Conservation (phyloP, 495 filamentous ascomycete species). For the Talaromyces adpressus region DNA sequence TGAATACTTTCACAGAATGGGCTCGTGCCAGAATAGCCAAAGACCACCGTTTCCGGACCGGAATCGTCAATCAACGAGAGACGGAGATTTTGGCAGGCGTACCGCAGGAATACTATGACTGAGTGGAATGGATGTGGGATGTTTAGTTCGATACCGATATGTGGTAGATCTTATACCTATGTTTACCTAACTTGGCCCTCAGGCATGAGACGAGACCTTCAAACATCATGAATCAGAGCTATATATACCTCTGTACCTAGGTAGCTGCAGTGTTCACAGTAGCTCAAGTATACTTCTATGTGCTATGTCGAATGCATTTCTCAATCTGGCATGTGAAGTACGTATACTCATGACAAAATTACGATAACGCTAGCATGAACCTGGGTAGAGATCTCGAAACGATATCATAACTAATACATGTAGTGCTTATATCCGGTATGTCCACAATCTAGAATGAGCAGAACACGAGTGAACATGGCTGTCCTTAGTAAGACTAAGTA, state of each 20-base stretch:
- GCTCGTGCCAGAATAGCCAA: conserved; percentile 6
- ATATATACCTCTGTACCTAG: no score
- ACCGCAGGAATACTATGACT: conserved; percentile 4
- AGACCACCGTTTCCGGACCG: conserved; percentile 1
- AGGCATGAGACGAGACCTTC: no score
- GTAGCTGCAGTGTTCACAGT: background rate
- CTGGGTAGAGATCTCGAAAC: no score
- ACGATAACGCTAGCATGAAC: no score
- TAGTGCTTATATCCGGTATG: background rate
- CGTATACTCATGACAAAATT: no score
- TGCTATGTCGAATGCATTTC: no score
- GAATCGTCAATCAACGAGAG: conserved; percentile 6
- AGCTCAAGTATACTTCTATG: background rate
- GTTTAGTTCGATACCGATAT: no score
- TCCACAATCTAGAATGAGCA: background rate
- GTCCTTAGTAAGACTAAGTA: background rate
- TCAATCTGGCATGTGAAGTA: no score
- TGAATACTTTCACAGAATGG: background rate
- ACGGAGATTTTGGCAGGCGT: conserved; percentile 5
- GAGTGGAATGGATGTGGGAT: background rate
- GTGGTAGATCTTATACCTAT: no score
- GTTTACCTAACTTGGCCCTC: no score
- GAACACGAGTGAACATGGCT: background rate
- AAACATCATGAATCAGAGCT: no score
- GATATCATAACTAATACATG: no score